Percentiles rank a stretch among this genome's conserved stretches.
Conservation (phyloP, 78 protist species). For the Dictyostelium firmibasis region DNA sequence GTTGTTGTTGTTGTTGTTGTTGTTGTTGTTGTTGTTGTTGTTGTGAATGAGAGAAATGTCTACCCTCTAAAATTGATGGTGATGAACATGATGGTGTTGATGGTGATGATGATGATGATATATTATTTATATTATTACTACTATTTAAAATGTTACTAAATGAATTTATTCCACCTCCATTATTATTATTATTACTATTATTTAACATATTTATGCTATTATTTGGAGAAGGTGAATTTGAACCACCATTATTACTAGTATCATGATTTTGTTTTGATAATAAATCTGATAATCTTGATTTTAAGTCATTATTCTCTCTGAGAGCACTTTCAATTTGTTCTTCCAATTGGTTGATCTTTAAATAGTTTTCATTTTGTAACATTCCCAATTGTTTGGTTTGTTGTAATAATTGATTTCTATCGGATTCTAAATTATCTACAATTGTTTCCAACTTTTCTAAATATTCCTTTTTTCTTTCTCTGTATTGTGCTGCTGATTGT, state of each 20-base stretch:
- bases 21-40: not conserved
- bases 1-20: not conserved
- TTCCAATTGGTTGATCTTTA: slow-evolving; percentile 29
- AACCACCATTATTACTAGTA: not conserved
- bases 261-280: not conserved
- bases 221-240: not conserved
- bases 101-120: not conserved
- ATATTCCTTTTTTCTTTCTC: slow-evolving; percentile 72
- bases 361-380: slow-evolving; percentile 36
- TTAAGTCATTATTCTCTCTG: slow-evolving; percentile 28
- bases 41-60: not conserved
- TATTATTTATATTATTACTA: not conserved
- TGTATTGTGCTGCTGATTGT: slow-evolving; percentile 74
- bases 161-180: not conserved
- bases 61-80: slow-evolving; percentile 1
- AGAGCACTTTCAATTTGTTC: slow-evolving; percentile 42
- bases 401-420: slow-evolving; percentile 40
- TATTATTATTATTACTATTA: not conserved
- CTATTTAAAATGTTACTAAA: not conserved
- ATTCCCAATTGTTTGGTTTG: slow-evolving; percentile 25
- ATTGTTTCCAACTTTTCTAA: slow-evolving; percentile 57
- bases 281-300: slow-evolving; percentile 15
- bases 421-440: slow-evolving; percentile 58
- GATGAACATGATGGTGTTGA: slow-evolving; percentile 13
- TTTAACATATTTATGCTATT: not conserved